These are phyloP conservation scores for Cyclocybe aegerita DNA, from an alignment of 768 basidiomycete genomes.

Conservation along the genomic window DNA sequence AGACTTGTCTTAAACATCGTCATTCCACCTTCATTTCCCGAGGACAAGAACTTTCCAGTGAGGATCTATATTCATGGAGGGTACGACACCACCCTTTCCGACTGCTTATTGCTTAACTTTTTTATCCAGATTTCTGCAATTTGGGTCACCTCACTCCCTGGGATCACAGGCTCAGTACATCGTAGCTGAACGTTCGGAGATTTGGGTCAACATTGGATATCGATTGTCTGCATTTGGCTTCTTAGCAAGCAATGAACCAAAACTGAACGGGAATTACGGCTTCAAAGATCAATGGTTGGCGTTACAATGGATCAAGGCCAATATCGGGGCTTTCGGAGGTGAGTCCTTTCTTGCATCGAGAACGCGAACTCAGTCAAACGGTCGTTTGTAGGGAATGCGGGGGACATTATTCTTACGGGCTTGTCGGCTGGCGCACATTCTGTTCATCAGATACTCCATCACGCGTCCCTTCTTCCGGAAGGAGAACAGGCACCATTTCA, in stretches of 20 bases:
- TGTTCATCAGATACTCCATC: slow-evolving; percentile 72
- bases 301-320: slow-evolving; percentile 67
- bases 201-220: slow-evolving; percentile 79
- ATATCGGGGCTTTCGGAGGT: slow-evolving; percentile 73
- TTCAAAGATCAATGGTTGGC: slow-evolving; percentile 86
- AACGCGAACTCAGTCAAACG: not conserved
- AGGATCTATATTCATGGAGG: slow-evolving; percentile 80
- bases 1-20: slow-evolving; percentile 70
- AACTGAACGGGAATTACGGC: slow-evolving; percentile 71
- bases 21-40: slow-evolving; percentile 51
- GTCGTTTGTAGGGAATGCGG: slow-evolving; percentile 48
- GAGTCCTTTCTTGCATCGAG: not conserved
- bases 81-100: slow-evolving; percentile 29
- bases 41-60: slow-evolving; percentile 52
- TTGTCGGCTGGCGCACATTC: slow-evolving; percentile 79
- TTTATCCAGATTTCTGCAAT: slow-evolving; percentile 64
- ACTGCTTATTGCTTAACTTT: not conserved
- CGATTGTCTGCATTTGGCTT: slow-evolving; percentile 78
- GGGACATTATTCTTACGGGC: slow-evolving; percentile 61
- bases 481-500: slow-evolving; percentile 61
- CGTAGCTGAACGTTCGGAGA: slow-evolving; percentile 59
- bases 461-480: slow-evolving; percentile 60
- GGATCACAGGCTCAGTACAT: slow-evolving; percentile 65
- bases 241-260: slow-evolving; percentile 62
- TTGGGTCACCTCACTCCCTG: slow-evolving; percentile 70